phyloP scores from a whole-genome alignment of 352 stramenopile genomes.

The Pythium plurisporium region DNA sequence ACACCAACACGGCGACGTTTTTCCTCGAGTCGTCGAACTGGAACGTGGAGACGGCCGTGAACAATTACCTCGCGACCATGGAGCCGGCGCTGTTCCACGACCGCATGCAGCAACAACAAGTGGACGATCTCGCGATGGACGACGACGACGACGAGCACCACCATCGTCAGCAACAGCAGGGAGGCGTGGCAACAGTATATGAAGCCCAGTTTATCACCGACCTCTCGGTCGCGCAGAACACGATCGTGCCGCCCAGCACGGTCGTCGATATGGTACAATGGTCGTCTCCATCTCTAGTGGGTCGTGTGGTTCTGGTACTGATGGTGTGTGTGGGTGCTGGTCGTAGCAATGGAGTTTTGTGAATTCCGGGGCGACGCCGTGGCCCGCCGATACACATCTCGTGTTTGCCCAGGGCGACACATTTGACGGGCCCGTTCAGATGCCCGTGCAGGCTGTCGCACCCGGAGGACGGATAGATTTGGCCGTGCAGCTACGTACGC shows the following conservation, averaged over 20 bases:
- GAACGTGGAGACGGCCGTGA: conserved; percentile 83
- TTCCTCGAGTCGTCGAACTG: conserved; percentile 87
- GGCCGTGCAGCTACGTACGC: conserved; percentile 50
- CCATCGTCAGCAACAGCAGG: conserved; percentile 5
- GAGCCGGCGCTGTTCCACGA: conserved; percentile 31
- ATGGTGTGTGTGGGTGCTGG: no score
- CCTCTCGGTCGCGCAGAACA: conserved; percentile 51
- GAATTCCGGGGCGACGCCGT: conserved; percentile 50
- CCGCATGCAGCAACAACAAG: neutral
- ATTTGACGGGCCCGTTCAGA: conserved; percentile 53
- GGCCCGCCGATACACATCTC: conserved; percentile 54
- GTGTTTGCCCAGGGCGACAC: conserved; percentile 64
- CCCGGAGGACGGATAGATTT: conserved; percentile 60
- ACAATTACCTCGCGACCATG: conserved; percentile 77
- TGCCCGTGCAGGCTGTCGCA: conserved; percentile 36
- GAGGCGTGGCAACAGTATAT: conserved; percentile 22
- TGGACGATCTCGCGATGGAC: conserved; percentile 58
- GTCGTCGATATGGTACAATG: conserved; percentile 54
- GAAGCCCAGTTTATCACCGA: conserved; percentile 67
- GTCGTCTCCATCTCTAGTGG: no score
- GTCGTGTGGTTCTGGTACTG: no score
- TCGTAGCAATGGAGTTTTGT: conserved; percentile 74
- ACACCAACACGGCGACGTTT: conserved; percentile 66
- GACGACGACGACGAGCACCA: conserved; percentile 21
- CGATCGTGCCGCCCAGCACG: conserved; percentile 42